Conservation (phyloP, 768 basidiomycete species). For the Pholiota molesta region DNA sequence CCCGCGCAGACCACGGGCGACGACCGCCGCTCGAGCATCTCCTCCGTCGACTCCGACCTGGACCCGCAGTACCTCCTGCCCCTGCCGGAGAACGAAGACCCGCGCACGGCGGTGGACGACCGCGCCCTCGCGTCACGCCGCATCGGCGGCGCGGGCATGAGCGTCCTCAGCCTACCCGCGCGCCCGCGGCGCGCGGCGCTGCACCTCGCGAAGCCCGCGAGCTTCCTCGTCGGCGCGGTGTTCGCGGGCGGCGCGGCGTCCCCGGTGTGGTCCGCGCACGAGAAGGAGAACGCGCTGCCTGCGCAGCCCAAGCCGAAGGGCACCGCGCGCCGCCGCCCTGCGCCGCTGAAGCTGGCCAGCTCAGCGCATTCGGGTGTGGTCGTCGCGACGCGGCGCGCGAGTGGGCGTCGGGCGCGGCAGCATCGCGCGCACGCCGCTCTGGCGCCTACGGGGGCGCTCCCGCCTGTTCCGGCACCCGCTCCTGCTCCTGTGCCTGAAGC, state of each 20-base stretch:
- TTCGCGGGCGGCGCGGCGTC: constrained; percentile 1
- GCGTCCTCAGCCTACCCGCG: constrained; percentile 39
- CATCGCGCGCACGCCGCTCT: not conserved
- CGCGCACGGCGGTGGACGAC: constrained; percentile 28
- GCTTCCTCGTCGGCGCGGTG: constrained; percentile 31
- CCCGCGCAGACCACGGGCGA: not conserved
- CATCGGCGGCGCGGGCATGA: constrained; percentile 40
- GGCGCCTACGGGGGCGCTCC: not conserved
- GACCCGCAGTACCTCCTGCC: constrained; percentile 51
- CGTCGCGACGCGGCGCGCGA: not conserved
- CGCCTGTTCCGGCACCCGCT: not conserved
- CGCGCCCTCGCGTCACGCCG: constrained; percentile 33
- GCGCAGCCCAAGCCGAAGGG: constrained; percentile 17
- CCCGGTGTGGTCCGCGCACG: not conserved
- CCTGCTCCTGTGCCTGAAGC: not conserved
- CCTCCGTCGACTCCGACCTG: constrained; percentile 57
- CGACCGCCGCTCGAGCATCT: constrained; percentile 25
- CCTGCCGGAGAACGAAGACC: constrained; percentile 34
- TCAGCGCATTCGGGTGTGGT: constrained; percentile 12
- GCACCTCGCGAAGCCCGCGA: constrained; percentile 38
- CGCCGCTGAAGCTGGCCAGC: constrained; percentile 38
- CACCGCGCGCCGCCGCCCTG: constrained; percentile 36
- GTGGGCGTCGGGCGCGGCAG: constrained; percentile 10
- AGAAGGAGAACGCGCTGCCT: not conserved
- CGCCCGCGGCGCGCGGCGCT: constrained; percentile 33